Evolutionary conservation across 257 asterid species (phyloP).

Genomic region (Rhazya stricta): DNA sequence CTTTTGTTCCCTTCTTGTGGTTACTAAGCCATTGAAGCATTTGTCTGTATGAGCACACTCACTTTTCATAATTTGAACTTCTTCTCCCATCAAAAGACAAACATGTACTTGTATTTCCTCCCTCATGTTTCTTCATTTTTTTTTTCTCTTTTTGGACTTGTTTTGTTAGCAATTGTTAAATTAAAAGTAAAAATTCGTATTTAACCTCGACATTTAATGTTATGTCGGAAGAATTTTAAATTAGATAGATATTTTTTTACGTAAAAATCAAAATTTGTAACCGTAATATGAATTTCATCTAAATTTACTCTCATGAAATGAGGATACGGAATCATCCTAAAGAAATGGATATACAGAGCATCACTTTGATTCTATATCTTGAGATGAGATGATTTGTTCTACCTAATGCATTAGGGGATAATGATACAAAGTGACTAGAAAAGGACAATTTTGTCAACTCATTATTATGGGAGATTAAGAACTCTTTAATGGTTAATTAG

Average conservation of each 20-base stretch:
- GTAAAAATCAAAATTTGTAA: no score
- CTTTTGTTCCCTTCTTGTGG: neutral
- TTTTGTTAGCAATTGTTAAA: no score
- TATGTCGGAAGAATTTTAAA: no score
- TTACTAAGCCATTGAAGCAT: neutral
- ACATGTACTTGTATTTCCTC: neutral
- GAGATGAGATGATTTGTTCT: neutral
- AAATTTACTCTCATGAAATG: no score
- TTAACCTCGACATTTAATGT: no score
- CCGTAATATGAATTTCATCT: no score
- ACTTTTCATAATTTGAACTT: neutral
- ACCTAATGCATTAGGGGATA: constrained; percentile 1
- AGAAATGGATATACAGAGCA: neutral
- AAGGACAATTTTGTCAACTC: constrained; percentile 33
- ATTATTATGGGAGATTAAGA: neutral
- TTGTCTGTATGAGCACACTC: neutral
- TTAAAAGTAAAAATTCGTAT: no score
- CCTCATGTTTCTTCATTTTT: neutral
- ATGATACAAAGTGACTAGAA: neutral
- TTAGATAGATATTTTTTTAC: no score
- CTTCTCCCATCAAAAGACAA: constrained; percentile 1
- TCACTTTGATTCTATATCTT: neutral
- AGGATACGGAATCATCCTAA: no score
- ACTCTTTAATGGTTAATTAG: constrained; percentile 2
- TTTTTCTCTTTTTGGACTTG: no score